phyloP scores from a whole-genome alignment of 305 asterid genomes.

The Fraxinus greggii region DNA sequence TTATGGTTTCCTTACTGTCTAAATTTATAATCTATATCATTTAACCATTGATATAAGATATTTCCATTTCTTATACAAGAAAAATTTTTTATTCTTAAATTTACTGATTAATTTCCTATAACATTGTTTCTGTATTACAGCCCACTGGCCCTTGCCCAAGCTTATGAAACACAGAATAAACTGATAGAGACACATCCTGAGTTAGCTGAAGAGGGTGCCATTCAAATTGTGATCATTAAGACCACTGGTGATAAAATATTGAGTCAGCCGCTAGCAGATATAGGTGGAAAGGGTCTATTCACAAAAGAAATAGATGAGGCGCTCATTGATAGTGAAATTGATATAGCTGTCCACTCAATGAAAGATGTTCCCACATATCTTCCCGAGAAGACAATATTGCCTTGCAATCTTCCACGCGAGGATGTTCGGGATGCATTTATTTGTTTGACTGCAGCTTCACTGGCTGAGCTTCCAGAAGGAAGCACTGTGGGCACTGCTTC shows the following conservation, averaged over 20 bases:
- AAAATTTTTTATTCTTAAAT: background rate
- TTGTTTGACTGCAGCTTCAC: slow-evolving; percentile 62
- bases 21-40: background rate
- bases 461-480: slow-evolving; percentile 79
- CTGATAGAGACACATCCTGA: slow-evolving; percentile 67
- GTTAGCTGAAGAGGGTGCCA: slow-evolving; percentile 84
- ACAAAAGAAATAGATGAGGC: slow-evolving; percentile 95
- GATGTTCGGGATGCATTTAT: slow-evolving; percentile 91
- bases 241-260: slow-evolving; percentile 87
- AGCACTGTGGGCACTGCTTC: slow-evolving; percentile 86
- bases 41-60: background rate
- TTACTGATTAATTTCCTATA: slow-evolving; percentile 24
- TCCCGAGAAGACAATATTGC: slow-evolving; percentile 69
- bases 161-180: slow-evolving; percentile 78
- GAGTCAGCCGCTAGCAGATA: slow-evolving; percentile 89
- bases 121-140: slow-evolving; percentile 60
- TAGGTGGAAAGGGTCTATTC: slow-evolving; percentile 91
- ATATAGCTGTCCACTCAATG: slow-evolving; percentile 97
- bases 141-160: slow-evolving; percentile 94
- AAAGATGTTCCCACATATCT: slow-evolving; percentile 96
- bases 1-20: background rate
- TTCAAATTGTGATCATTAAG: slow-evolving; percentile 73
- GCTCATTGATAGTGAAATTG: slow-evolving; percentile 70
- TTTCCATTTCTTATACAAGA: background rate
- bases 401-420: slow-evolving; percentile 91